Evolutionary conservation across 208 protist species (phyloP).

Genomic region (Leishmania arabica): DNA sequence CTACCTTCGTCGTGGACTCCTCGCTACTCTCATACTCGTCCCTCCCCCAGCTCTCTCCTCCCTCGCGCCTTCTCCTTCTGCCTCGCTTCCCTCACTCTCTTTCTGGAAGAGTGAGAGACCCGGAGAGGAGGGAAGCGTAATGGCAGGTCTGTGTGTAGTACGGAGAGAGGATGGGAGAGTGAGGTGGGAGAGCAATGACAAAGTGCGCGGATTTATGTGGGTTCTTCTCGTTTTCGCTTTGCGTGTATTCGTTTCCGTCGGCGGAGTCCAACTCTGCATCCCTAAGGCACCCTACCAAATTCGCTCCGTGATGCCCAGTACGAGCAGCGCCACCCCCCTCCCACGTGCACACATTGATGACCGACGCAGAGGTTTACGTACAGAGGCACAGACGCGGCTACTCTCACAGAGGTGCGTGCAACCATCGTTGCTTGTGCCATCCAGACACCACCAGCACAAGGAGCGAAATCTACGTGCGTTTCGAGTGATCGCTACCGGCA

Average conservation of each 20-base stretch:
- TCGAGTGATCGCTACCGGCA: neutral
- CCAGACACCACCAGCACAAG: neutral
- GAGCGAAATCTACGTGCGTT: neutral
- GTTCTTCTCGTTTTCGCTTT: neutral
- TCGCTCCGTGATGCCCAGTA: neutral
- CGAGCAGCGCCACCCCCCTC: neutral
- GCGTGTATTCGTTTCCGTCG: neutral
- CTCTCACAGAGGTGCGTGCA: neutral
- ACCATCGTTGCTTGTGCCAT: neutral
- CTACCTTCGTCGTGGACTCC: neutral
- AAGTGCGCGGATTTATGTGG: neutral
- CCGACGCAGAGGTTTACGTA: neutral
- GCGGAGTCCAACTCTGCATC: neutral
- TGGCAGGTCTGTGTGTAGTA: neutral
- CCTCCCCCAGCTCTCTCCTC: neutral
- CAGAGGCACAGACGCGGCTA: neutral
- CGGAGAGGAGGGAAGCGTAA: neutral
- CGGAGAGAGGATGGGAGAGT: neutral
- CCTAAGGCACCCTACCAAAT: neutral
- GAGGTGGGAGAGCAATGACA: neutral
- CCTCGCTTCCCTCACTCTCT: neutral
- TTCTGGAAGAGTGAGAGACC: neutral
- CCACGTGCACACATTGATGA: neutral
- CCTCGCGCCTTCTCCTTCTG: neutral
- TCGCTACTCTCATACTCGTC: neutral